Evolutionary conservation across 306 rosid species (phyloP), one percentile per base, ranked within the genome.

Genomic region (Quercus glauca): DNA sequence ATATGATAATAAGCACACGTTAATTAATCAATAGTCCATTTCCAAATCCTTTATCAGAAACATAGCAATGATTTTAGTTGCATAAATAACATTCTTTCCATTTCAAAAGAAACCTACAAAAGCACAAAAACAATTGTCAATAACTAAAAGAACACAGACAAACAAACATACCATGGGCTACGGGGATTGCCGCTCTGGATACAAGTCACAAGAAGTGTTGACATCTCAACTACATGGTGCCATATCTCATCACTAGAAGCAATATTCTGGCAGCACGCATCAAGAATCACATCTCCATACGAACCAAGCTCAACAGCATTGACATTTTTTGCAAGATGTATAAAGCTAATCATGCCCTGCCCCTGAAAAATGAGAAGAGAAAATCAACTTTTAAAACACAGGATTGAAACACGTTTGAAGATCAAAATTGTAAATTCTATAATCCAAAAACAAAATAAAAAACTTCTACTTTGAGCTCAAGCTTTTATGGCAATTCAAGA

Each of bases 181-280:
- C 98, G 99, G 12, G 99, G 98, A 86, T 92, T 91, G 77, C 90
- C 86, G 80, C 75, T 78, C 80, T 91, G 97, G 33, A 89, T 88
- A 41, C 76, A 71, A 79, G 97, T 91, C 45, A 85, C 89, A 69
- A 91, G 82, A 83, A 90, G 79, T 63, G 91, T 89, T 1, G 99
- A 90, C 84, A 96, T 88, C 84, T 92, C 94, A 57, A 92, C 88
- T 64, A 90, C 97, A 73, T 59, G 87, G 61, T 80, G 83, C 99
- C 99, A 95, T 84, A 92, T 89, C 79, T 91, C 94, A 80, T 92
- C 97, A 82, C 85, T 80, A 73, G 90, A 80, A 59, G 97, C 93
- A 4, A 88, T 89, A 85, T 94, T 94, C 80, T 93, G 93, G 92
- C 99, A 92, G 89, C 99, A 94, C 3, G 97, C 97, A 91, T 94